Percentiles rank a stretch among this genome's conserved stretches.
These are phyloP conservation scores for Kockiozyma suomiensis DNA, from an alignment of 805 yeast species.

Conservation along the genomic window DNA sequence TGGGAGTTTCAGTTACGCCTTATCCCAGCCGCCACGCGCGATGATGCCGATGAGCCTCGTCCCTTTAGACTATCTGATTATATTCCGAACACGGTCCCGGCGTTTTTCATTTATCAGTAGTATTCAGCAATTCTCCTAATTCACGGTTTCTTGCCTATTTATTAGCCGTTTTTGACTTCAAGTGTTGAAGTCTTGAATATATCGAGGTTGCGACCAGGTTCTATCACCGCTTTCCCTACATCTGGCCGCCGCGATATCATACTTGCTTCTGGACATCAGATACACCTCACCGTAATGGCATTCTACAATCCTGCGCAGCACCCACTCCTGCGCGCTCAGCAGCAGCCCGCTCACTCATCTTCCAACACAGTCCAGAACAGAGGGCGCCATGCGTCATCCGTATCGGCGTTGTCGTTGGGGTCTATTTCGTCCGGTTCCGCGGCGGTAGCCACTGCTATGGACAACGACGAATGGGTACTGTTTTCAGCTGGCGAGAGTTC, in stretches of 20 bases:
- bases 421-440: background rate
- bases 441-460: background rate
- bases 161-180: too few relatives aligned
- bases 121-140: background rate
- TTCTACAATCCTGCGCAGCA: slow-evolving; percentile 32
- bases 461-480: slow-evolving; percentile 45
- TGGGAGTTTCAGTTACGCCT: slow-evolving; percentile 4
- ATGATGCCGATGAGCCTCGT: background rate
- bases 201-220: too few relatives aligned
- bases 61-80: background rate
- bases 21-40: background rate
- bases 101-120: background rate
- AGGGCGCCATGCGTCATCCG: background rate
- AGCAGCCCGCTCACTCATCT: slow-evolving; percentile 2
- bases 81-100: background rate
- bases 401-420: background rate
- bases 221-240: too few relatives aligned
- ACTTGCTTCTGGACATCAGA: background rate
- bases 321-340: slow-evolving; percentile 26
- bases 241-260: background rate
- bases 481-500: slow-evolving; percentile 41
- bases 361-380: background rate
- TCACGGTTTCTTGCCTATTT: too few relatives aligned
- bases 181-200: too few relatives aligned
- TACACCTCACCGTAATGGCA: slow-evolving; percentile 12